Evolutionary conservation across 129 eudicot genomes (phyloP), one percentile per base, ranked within the genome.

Genomic region (Calendula officinalis): DNA sequence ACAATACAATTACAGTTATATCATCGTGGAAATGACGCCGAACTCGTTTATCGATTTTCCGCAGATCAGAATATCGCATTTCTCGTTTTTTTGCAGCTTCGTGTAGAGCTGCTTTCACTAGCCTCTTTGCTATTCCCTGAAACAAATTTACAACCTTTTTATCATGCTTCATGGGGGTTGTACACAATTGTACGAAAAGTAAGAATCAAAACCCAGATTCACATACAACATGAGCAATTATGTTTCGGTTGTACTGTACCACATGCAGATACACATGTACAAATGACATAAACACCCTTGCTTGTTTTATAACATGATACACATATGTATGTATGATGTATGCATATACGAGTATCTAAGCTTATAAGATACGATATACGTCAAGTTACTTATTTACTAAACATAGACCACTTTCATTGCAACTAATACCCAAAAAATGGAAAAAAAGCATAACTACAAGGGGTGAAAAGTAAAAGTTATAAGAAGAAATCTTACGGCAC

Each of bases 1-100:
- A 84, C 71, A 84, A 71, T 32, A 84, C 80, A 59, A 84, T 80
- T 36, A 84, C 90, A 51, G 90, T 84, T 72, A 84, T 84, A 52
- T 84, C 90, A 66, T 84, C 90, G 53, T 84, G 90, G 55, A 84
- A 84, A 73, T 84, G 86, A 38, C 90, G 90, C 43, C 90, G 62
- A 42, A 84, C 86, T 56, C 83, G 69, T 81, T 77, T 80, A 64
- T 84, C 86, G 13, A 84, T 84, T 73, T 64, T 84, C 11, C 77
- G 55, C 8, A 84, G 84, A 84, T 84, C 90, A 16, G 86, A 80
- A 49, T 84, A 84, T 62, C 90, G 67, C 83, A 84, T 77, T 61
- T 84, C 90, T 62, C 90, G 43, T 60, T 84, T 84, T 60, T 76
- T 84, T 27, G 90, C 90, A 3, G 90, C 90, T 71, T 77, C 90